Evolutionary conservation across 495 filamentous ascomycete species (phyloP).

Genomic region (Achaetomiella virescens): DNA sequence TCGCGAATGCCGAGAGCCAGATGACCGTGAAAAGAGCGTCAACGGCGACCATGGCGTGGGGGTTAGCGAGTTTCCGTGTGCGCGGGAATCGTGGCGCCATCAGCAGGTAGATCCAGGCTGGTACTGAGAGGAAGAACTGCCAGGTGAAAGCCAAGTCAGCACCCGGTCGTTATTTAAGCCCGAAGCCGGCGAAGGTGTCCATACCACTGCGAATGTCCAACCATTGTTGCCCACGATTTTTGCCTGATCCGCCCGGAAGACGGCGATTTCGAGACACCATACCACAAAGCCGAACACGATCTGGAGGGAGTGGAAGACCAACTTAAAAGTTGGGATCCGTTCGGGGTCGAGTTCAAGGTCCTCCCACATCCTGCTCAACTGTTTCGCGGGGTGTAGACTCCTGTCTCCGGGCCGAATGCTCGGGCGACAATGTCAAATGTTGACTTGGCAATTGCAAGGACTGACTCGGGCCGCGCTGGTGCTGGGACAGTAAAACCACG

Average conservation of each 20-base stretch:
- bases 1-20: slow-evolving; percentile 80
- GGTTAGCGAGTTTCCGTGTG: slow-evolving; percentile 69
- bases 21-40: slow-evolving; percentile 69
- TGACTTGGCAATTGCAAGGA: not conserved
- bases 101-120: slow-evolving; percentile 74
- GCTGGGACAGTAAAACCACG: not conserved
- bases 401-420: not conserved
- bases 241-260: slow-evolving; percentile 57
- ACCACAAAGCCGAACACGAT: slow-evolving; percentile 60
- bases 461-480: not conserved
- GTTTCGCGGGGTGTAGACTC: not conserved
- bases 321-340: slow-evolving; percentile 51
- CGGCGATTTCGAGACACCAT: slow-evolving; percentile 66
- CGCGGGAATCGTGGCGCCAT: slow-evolving; percentile 82
- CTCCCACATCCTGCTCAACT: slow-evolving; percentile 27
- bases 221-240: slow-evolving; percentile 61
- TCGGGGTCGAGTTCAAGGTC: slow-evolving; percentile 44
- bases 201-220: slow-evolving; percentile 75
- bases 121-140: slow-evolving; percentile 80
- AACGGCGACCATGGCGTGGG: slow-evolving; percentile 70
- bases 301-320: slow-evolving; percentile 55
- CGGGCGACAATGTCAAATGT: not conserved
- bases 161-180: not conserved
- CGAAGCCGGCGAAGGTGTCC: slow-evolving; percentile 17
- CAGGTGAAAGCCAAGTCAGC: not conserved